Evolutionary conservation across 2,329 filamentous ascomycete species (phyloP).

Genomic region (Fusarium sp.): DNA sequence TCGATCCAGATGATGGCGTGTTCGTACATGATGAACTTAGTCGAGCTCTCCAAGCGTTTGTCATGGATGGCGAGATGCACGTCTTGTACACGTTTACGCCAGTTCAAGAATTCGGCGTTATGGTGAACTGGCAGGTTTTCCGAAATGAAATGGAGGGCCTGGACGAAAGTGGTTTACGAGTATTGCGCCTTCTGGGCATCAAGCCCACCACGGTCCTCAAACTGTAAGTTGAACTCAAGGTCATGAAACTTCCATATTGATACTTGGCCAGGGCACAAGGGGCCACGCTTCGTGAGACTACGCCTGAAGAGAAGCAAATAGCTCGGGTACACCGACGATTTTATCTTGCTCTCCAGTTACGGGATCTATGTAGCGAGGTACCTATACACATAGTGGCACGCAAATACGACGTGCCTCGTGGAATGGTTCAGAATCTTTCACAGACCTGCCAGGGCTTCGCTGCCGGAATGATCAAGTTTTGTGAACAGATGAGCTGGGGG

Average conservation of each 20-base stretch:
- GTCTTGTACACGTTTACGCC: conserved; percentile 82
- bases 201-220: conserved; percentile 74
- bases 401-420: conserved; percentile 77
- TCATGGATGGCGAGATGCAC: conserved; percentile 85
- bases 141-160: conserved; percentile 76
- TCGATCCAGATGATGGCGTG: conserved; percentile 79
- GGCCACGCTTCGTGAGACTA: conserved; percentile 71
- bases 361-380: conserved; percentile 81
- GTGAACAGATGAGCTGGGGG: conserved; percentile 80
- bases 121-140: conserved; percentile 78
- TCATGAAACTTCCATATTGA: conserved; percentile 21
- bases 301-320: conserved; percentile 67
- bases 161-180: conserved; percentile 77
- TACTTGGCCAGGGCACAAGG: conserved; percentile 69
- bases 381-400: conserved; percentile 75
- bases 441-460: conserved; percentile 84
- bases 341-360: conserved; percentile 80
- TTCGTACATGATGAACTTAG: conserved; percentile 78
- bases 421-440: conserved; percentile 76
- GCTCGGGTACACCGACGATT: conserved; percentile 76
- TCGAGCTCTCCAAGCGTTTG: conserved; percentile 76
- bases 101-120: conserved; percentile 66
- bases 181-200: conserved; percentile 74
- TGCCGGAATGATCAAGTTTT: conserved; percentile 83
- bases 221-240: conserved; percentile 60